Percentiles rank a stretch among this genome's conserved stretches.
Evolutionary conservation across 2,329 filamentous ascomycete species (phyloP).

Genomic region (Trichoderma sp.): DNA sequence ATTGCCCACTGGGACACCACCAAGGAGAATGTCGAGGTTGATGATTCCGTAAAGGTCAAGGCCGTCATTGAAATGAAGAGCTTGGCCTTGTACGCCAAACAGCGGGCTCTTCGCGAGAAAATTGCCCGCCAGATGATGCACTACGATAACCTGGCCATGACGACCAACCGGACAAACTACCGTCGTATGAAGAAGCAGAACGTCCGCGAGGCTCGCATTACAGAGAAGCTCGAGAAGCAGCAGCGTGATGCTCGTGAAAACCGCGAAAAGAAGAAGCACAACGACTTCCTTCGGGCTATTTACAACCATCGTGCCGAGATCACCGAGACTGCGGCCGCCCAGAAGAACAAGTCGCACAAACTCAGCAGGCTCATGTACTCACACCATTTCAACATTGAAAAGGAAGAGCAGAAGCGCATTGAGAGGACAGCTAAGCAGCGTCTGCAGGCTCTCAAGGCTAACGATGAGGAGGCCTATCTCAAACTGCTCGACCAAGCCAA

Average conservation of each 20-base stretch:
- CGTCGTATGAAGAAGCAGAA: conserved; percentile 97
- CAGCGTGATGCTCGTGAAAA: conserved; percentile 94
- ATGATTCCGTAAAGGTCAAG: conserved; percentile 82
- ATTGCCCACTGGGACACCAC: conserved; percentile 82
- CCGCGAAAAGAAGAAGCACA: conserved; percentile 96
- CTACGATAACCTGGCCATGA: conserved; percentile 95
- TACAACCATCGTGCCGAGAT: conserved; percentile 79
- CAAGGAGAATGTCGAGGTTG: conserved; percentile 63
- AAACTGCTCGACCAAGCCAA: conserved; percentile 98
- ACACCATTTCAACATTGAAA: conserved; percentile 95
- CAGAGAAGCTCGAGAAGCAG: conserved; percentile 98
- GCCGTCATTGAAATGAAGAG: conserved; percentile 95
- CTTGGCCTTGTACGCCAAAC: conserved; percentile 81
- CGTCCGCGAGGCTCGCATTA: conserved; percentile 90
- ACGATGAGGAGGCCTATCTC: conserved; percentile 98
- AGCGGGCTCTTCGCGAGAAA: conserved; percentile 79
- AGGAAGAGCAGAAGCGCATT: conserved; percentile 97
- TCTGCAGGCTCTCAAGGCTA: conserved; percentile 97
- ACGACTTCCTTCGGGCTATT: conserved; percentile 85
- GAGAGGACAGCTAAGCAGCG: conserved; percentile 98
- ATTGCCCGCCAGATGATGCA: conserved; percentile 91
- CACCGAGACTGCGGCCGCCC: conserved; percentile 61
- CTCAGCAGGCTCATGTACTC: conserved; percentile 83
- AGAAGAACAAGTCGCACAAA: conserved; percentile 76
- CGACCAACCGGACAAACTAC: conserved; percentile 86